Evolutionary conservation across 1,284 basidiomycete species (phyloP), one percentile per base, ranked within the genome.

Genomic region (Schizophyllum amplum): DNA sequence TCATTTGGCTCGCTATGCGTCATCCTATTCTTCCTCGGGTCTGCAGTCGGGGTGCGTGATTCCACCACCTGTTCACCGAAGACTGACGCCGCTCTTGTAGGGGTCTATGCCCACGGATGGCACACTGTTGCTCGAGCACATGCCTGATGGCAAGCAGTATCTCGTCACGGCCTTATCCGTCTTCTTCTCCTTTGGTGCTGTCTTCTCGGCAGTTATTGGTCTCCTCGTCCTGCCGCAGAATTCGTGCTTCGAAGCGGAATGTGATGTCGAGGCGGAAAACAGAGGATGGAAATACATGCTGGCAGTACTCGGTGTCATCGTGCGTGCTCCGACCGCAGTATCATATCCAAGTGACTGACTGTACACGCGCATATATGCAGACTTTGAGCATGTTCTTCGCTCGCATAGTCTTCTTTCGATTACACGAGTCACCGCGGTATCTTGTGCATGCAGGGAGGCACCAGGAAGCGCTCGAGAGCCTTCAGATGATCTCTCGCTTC

Each of bases 91-190:
- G n/a, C 24, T 55, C 23, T 47, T 57, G 13, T 57, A 90, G 87
- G 89, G 92, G 9, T 94, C 91, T 1, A 96, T 98, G 93, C 96
- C 95, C 0, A 98, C 94, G 0, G 95, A 98, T 65, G 95, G 95
- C 2, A 97, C 94, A 0, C 82, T 97, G 4, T 84, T 98, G 54
- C 79, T 98, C 4, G 96, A 99, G 69, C 94, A 97, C 65, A 87
- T 98, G 73, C 96, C 96, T 0, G 85, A 88, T 63, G 82, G 84
- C 20, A 94, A 94, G 64, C 87, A 95, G 66, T 95, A 95, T 68
- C 84, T 98, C 33, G 87, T 98, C 52, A 98, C 95, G 0, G 91
- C 90, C 0, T 81, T 98, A n/a, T 96, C 93, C 4, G 84, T 97
- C 21, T 99, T 98, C 76, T 97, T 97, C 75, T 94, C 92, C 2